phyloP scores from a whole-genome alignment of 1,139 yeast species.

The Nakaseomyces kungkrabaensis region DNA sequence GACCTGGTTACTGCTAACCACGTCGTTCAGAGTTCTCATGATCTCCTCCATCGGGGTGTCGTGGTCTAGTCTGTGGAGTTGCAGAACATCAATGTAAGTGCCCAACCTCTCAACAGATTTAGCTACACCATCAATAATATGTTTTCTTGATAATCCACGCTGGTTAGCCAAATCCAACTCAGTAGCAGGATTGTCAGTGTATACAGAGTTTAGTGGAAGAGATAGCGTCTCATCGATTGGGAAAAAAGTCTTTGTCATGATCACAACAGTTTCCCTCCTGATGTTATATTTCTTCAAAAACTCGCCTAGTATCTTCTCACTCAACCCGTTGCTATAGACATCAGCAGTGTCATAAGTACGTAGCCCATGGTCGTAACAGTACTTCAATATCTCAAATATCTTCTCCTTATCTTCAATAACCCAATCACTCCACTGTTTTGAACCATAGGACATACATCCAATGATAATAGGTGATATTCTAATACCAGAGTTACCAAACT shows the following conservation, averaged over 20 bases:
- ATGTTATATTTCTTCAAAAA: slow-evolving; percentile 32
- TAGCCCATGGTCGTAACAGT: slow-evolving; percentile 36
- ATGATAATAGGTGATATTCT: slow-evolving; percentile 38
- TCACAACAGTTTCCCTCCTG: slow-evolving; percentile 32
- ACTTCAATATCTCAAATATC: slow-evolving; percentile 31
- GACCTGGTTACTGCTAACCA: slow-evolving; percentile 26
- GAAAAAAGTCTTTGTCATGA: slow-evolving; percentile 31
- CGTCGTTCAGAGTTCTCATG: slow-evolving; percentile 35
- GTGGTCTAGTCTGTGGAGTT: slow-evolving; percentile 39
- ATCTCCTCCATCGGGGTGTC: slow-evolving; percentile 37
- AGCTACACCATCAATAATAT: slow-evolving; percentile 36
- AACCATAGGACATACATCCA: slow-evolving; percentile 44
- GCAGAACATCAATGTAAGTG: slow-evolving; percentile 40
- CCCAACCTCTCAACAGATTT: slow-evolving; percentile 38
- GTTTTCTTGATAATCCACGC: no score
- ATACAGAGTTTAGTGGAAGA: slow-evolving; percentile 1
- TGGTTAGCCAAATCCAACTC: no score
- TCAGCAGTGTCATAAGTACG: slow-evolving; percentile 41
- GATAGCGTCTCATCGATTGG: slow-evolving; percentile 19
- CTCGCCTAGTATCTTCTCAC: slow-evolving; percentile 33
- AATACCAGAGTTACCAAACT: slow-evolving; percentile 33
- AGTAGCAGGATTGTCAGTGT: slow-evolving; percentile 31
- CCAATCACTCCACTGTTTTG: slow-evolving; percentile 36
- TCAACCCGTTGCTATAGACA: slow-evolving; percentile 32
- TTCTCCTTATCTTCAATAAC: slow-evolving; percentile 32